Conservation (phyloP, 139 green algal genomes). For the Micractinium sp. region DNA sequence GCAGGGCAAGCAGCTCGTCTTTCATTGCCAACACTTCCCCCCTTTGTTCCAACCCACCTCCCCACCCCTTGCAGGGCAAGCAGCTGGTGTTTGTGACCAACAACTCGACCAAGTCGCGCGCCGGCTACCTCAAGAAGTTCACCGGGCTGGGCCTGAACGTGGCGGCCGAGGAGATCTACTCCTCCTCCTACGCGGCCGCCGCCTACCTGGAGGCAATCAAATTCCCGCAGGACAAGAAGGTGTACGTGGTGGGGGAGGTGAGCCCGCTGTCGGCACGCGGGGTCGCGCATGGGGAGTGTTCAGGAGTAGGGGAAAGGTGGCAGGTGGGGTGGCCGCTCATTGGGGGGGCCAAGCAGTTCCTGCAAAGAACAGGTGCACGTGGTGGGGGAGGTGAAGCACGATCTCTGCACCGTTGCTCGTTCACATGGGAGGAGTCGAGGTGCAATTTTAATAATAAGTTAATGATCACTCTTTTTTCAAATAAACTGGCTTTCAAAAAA, state of each 20-base stretch:
- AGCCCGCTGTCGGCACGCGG: too few species aligned
- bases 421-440: too few species aligned
- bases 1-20: neutral
- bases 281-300: too few species aligned
- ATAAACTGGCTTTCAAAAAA: too few species aligned
- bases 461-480: too few species aligned
- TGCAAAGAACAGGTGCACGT: constrained; percentile 65
- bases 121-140: constrained; percentile 97
- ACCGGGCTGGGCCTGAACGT: constrained; percentile 90
- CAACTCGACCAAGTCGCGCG: constrained; percentile 98
- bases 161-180: constrained; percentile 98
- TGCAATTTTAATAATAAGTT: too few species aligned
- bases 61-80: constrained; percentile 84
- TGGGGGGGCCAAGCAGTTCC: too few species aligned
- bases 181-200: constrained; percentile 97
- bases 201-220: constrained; percentile 96
- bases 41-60: too few species aligned
- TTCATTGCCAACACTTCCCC: neutral
- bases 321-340: too few species aligned
- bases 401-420: too few species aligned
- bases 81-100: constrained; percentile 99
- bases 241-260: constrained; percentile 78
- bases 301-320: neutral
- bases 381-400: too few species aligned
- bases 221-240: constrained; percentile 95